phyloP scores from a whole-genome alignment of 2,329 filamentous ascomycete species.

The Claviceps citrina region DNA sequence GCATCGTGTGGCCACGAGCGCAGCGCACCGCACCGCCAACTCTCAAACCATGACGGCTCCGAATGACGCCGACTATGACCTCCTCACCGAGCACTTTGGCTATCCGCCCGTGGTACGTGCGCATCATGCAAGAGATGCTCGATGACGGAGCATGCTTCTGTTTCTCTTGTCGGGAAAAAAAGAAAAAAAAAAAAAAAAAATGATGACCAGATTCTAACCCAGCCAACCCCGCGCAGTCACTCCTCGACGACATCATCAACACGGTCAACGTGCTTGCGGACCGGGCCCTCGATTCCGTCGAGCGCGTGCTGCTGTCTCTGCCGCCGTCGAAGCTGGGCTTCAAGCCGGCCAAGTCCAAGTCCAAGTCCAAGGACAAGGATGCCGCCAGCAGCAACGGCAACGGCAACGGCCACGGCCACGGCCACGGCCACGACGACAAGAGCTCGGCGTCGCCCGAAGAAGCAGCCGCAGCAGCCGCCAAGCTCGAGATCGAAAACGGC shows the following conservation, averaged over 20 bases:
- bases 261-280: conserved; percentile 87
- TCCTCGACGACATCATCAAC: conserved; percentile 97
- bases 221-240: conserved; percentile 43
- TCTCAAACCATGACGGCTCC: conserved; percentile 18
- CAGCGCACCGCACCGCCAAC: background rate
- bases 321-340: conserved; percentile 73
- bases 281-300: conserved; percentile 74
- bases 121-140: too few relatives aligned
- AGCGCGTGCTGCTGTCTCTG: conserved; percentile 61
- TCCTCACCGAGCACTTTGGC: conserved; percentile 89
- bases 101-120: conserved; percentile 91
- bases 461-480: conserved; percentile 27
- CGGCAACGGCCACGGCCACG: too few relatives aligned
- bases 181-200: conserved; percentile 5
- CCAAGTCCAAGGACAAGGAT: too few relatives aligned
- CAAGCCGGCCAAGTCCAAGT: conserved; percentile 24
- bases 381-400: background rate
- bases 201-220: too few relatives aligned
- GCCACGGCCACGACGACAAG: conserved; percentile 1
- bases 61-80: conserved; percentile 38
- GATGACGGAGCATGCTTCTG: too few relatives aligned
- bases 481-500: conserved; percentile 70
- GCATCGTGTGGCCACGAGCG: conserved; percentile 10
- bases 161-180: too few relatives aligned
- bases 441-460: conserved; percentile 20